Base-by-base conservation (phyloP, 352 stramenopile genomes). In the Aphanomyces stellatus region DNA sequence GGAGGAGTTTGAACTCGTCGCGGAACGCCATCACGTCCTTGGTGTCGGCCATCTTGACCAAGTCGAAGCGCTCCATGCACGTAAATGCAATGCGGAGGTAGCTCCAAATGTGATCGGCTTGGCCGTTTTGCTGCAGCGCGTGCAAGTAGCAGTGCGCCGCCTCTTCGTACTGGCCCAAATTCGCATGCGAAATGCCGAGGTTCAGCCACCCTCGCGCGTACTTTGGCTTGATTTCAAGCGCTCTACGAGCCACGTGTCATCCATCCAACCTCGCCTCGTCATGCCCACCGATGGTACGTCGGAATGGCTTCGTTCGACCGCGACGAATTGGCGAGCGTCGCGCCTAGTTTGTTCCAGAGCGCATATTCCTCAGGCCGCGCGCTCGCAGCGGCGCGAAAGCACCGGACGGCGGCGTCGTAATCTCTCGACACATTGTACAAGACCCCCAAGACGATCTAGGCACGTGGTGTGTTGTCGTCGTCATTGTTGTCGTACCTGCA, bases 61-160 rank as follows among this genome's bases (percentile, higher is more conserved):
- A 81, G 77, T 99, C 95, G 75, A 97, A 99, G 51, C 91, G 81
- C 75, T 99, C 96, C 73, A 96, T 90, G 75, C 93, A 98, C 35
- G 95, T 98, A 69, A 99, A 97, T 61, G 93, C 95, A 79, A 99
- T 98, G 65, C 96, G 82, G 72, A 99, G 84, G 88, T 99, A 99
- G 73, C 90, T 98, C 97, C 97, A 99, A 71, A 98, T 98, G 78
- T 99, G 96, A 37, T 88, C 92, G 22, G 96, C 96, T 33, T 87
- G 87, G 53, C 87, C 85, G 79, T 99, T 99, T 46, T 99, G 82
- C 48, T 83, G 90, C 70, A 99, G 74, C 53, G 96, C 96, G 74
- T 98, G 95, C 40, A 99, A 74, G 77, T 99, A 99, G 79, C 94
- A 98, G 59, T 96, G 91, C n/a, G 88, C 91, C 6, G 95, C 94